A percentile compares a stretch with the other conserved stretches of the same genome.
phyloP scores from a whole-genome alignment of 2,329 filamentous ascomycete species.

The Dryadomyces quercus-mongolicae region DNA sequence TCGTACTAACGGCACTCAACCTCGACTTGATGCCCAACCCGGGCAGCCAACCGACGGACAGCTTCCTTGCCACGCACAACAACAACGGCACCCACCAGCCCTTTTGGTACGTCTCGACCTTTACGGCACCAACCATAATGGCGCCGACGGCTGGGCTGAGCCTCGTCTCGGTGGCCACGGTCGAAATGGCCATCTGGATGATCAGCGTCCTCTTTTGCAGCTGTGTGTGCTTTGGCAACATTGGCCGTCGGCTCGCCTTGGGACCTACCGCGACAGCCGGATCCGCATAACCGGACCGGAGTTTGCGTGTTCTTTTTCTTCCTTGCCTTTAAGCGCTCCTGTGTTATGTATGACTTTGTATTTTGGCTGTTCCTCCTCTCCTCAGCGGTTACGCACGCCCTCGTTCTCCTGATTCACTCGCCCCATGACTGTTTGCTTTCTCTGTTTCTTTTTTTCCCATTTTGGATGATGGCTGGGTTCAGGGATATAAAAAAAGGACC shows the following conservation, averaged over 20 bases:
- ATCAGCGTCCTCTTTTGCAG: constrained; percentile 90
- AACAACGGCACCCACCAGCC: constrained; percentile 3
- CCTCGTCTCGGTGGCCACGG: constrained; percentile 26
- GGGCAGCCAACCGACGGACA: constrained; percentile 23
- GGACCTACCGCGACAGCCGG: neutral
- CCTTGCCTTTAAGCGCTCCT: neutral
- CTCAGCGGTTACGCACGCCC: neutral
- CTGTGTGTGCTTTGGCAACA: constrained; percentile 90
- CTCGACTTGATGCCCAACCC: constrained; percentile 67
- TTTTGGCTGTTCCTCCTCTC: too few relatives aligned
- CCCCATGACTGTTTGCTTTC: neutral
- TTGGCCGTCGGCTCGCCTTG: constrained; percentile 68
- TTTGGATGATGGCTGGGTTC: neutral
- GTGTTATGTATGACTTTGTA: too few relatives aligned
- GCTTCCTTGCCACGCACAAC: constrained; percentile 3
- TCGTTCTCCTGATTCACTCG: neutral
- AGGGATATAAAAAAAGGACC: neutral
- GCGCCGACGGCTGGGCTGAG: neutral
- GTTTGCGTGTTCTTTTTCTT: neutral
- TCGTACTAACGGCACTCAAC: constrained; percentile 60
- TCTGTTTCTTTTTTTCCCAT: neutral
- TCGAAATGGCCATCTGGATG: constrained; percentile 77
- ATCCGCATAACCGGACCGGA: neutral
- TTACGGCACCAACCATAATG: neutral
- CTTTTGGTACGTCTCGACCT: neutral